A percentile compares a stretch with the other conserved stretches of the same genome.
phyloP scores from a whole-genome alignment of 768 basidiomycete species.

The Termitomyces sp. region DNA sequence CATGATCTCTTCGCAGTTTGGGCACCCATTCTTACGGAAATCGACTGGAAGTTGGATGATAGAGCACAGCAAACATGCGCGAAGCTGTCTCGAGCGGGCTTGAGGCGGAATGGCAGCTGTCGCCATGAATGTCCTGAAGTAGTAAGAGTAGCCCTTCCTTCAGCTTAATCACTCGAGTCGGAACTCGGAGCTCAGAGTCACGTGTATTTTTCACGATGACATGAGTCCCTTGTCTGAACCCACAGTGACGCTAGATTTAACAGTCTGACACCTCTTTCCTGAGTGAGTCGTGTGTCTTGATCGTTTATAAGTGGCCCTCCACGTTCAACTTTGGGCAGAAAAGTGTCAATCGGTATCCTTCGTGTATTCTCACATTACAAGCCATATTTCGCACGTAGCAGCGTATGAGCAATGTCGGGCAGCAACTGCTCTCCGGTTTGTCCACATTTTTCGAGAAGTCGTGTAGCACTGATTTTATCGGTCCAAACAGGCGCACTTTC shows the following conservation, averaged over 20 bases:
- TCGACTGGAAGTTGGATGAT: slow-evolving; percentile 81
- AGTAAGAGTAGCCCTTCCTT: too few species aligned
- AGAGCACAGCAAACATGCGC: slow-evolving; percentile 93
- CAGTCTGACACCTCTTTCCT: neutral
- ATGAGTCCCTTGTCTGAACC: neutral
- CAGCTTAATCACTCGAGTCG: neutral
- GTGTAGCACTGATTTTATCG: neutral
- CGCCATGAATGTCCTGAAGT: slow-evolving; percentile 4
- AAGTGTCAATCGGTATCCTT: neutral
- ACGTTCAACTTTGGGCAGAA: neutral
- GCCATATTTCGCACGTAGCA: neutral
- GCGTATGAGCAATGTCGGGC: slow-evolving; percentile 62
- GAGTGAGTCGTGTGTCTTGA: neutral
- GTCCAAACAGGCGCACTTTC: slow-evolving; percentile 60
- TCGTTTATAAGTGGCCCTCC: neutral
- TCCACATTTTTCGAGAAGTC: neutral
- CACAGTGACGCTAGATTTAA: neutral
- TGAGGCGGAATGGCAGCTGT: slow-evolving; percentile 44
- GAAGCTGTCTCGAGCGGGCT: slow-evolving; percentile 66
- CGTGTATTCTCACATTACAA: neutral
- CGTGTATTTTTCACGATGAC: neutral
- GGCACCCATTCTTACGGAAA: slow-evolving; percentile 84
- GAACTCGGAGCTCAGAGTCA: neutral
- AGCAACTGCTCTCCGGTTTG: slow-evolving; percentile 62
- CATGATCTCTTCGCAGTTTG: slow-evolving; percentile 95